phyloP scores from a whole-genome alignment of 2,329 filamentous ascomycete genomes.

The Aspergillus sp. region DNA sequence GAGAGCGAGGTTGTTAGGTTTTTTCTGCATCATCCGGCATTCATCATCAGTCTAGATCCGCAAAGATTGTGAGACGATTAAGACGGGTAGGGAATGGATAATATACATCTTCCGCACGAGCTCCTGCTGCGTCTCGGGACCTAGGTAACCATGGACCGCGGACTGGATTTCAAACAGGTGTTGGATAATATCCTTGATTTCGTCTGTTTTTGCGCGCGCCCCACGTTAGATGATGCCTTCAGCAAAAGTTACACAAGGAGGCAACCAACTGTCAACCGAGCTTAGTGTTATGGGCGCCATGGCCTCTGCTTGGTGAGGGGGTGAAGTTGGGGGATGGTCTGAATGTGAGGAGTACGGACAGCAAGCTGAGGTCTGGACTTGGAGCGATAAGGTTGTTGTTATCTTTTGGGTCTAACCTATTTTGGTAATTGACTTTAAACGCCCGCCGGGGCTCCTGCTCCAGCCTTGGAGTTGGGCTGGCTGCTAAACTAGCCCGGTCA shows the following conservation, averaged over 20 bases:
- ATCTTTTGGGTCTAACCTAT: slow-evolving; percentile 7
- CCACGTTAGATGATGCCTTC: neutral
- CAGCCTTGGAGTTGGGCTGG: neutral
- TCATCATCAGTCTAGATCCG: neutral
- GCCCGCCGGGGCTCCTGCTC: no score
- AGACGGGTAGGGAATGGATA: neutral
- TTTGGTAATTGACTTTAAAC: slow-evolving; percentile 7
- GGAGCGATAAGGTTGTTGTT: neutral
- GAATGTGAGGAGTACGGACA: neutral
- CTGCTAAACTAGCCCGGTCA: neutral
- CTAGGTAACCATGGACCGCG: slow-evolving; percentile 59
- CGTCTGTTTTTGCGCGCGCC: slow-evolving; percentile 34
- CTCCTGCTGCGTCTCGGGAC: slow-evolving; percentile 55
- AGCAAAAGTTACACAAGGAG: neutral
- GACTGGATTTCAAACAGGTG: slow-evolving; percentile 63
- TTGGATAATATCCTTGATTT: slow-evolving; percentile 62
- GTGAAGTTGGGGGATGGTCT: neutral
- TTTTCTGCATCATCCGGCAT: slow-evolving; percentile 35
- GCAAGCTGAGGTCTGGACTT: neutral
- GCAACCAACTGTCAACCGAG: slow-evolving; percentile 34
- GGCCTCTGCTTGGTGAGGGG: neutral
- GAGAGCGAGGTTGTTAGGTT: slow-evolving; percentile 56
- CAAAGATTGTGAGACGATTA: neutral
- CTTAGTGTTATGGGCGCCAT: slow-evolving; percentile 40
- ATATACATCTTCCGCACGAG: slow-evolving; percentile 59